These are phyloP conservation scores for Geoglossum glabrum DNA, from an alignment of 495 filamentous ascomycete species.

Conservation along the genomic window DNA sequence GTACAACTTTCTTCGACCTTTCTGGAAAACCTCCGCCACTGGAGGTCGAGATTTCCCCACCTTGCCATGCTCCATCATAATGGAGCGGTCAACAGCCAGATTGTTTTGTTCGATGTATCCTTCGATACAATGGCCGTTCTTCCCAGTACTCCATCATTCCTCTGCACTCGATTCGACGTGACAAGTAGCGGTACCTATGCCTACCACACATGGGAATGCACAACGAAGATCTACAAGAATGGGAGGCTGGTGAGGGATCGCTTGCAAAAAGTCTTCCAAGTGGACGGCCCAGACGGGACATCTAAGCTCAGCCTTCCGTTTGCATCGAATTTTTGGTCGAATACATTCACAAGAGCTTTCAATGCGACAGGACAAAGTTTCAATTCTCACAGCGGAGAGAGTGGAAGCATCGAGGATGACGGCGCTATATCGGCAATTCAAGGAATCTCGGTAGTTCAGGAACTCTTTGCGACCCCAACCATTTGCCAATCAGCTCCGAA, in stretches of 20 bases:
- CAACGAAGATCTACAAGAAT: constrained; percentile 22
- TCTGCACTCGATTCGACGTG: constrained; percentile 27
- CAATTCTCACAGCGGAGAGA: constrained; percentile 13
- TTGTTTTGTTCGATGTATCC: constrained; percentile 29
- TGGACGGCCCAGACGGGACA: constrained; percentile 15
- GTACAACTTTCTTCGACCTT: constrained; percentile 22
- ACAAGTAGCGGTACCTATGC: constrained; percentile 17
- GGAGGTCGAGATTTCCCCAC: constrained; percentile 27
- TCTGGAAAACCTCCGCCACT: constrained; percentile 24
- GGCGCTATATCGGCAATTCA: constrained; percentile 18
- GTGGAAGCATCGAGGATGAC: constrained; percentile 20
- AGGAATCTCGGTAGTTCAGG: constrained; percentile 29
- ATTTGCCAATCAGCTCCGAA: background rate
- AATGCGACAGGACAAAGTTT: background rate
- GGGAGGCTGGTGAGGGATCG: constrained; percentile 1
- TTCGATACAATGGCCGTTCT: constrained; percentile 25
- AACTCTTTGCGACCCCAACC: constrained; percentile 23
- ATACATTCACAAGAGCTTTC: constrained; percentile 21
- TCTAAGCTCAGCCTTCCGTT: constrained; percentile 28
- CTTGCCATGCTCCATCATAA: constrained; percentile 22
- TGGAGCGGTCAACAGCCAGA: constrained; percentile 23
- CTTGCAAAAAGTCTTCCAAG: background rate
- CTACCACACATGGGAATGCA: constrained; percentile 27
- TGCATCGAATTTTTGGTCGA: constrained; percentile 30
- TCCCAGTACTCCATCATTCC: constrained; percentile 21